These are phyloP conservation scores for Candida cerambycidarum DNA, from an alignment of 805 yeast genomes.

Conservation along the genomic window DNA sequence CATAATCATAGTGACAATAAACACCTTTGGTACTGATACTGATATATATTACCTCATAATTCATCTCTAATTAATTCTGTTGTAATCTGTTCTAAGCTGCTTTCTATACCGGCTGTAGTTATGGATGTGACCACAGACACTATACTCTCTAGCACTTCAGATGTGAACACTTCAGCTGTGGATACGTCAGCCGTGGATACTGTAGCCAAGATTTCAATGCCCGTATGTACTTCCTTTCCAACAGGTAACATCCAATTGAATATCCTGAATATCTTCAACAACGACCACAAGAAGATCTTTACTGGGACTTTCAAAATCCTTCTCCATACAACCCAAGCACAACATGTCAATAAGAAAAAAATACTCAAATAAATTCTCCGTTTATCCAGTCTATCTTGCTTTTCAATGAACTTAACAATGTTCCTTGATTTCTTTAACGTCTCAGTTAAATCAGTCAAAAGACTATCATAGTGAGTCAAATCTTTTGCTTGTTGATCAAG, in stretches of 20 bases:
- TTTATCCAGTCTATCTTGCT: constrained; percentile 50
- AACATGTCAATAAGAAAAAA: constrained; percentile 45
- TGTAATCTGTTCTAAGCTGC: constrained; percentile 8
- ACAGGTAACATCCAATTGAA: constrained; percentile 22
- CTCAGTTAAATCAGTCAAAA: constrained; percentile 40
- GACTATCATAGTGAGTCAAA: constrained; percentile 39
- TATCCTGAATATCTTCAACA: constrained; percentile 36
- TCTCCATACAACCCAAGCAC: constrained; percentile 51
- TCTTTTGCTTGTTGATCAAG: constrained; percentile 47
- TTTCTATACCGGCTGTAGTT: background rate
- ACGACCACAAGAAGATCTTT: constrained; percentile 45
- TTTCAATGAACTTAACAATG: constrained; percentile 51
- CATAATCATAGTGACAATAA: constrained; percentile 4
- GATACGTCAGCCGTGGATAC: background rate
- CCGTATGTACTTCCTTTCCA: background rate
- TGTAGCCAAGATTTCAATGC: background rate
- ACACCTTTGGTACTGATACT: too few species aligned
- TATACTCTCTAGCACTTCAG: too few species aligned
- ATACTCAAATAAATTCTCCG: constrained; percentile 48
- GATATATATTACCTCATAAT: background rate
- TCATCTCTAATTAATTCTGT: constrained; percentile 9
- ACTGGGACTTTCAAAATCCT: constrained; percentile 48
- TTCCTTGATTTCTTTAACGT: constrained; percentile 43
- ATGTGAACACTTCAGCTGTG: background rate
- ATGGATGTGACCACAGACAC: too few species aligned